Conservation (phyloP, 2,329 filamentous ascomycete genomes). For the Aspergillus hortae region DNA sequence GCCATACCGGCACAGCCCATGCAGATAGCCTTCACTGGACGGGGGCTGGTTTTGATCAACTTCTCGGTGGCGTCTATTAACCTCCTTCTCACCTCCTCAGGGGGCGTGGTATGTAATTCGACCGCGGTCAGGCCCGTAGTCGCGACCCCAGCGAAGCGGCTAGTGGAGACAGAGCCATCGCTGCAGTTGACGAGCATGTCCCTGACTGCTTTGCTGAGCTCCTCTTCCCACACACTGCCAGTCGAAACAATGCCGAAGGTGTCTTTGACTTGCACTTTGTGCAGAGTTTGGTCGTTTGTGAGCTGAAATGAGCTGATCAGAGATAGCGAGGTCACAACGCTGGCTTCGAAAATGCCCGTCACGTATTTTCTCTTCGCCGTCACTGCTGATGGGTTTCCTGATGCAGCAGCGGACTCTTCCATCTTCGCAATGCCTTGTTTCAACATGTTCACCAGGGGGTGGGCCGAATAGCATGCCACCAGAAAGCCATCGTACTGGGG, state of each 20-base stretch:
- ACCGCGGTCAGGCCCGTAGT: constrained; percentile 77
- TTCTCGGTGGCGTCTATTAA: constrained; percentile 68
- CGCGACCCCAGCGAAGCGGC: constrained; percentile 72
- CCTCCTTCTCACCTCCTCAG: constrained; percentile 60
- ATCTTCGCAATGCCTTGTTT: constrained; percentile 39
- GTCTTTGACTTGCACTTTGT: constrained; percentile 38
- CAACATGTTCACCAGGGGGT: constrained; percentile 68
- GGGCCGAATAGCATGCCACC: constrained; percentile 83
- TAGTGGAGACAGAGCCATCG: constrained; percentile 27
- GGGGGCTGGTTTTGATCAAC: constrained; percentile 51
- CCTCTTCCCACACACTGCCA: constrained; percentile 74
- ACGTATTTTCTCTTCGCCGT: constrained; percentile 50
- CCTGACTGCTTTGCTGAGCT: constrained; percentile 64
- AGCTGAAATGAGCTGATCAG: constrained; percentile 42
- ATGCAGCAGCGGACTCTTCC: constrained; percentile 12
- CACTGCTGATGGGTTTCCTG: constrained; percentile 23
- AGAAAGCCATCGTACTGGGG: constrained; percentile 67
- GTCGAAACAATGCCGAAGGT: constrained; percentile 86
- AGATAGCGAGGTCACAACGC: constrained; percentile 63
- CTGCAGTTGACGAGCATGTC: constrained; percentile 56
- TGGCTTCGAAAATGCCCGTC: constrained; percentile 85
- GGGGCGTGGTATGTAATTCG: constrained; percentile 69
- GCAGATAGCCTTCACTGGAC: constrained; percentile 64
- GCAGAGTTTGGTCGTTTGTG: constrained; percentile 17
- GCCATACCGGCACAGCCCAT: constrained; percentile 92